Evolutionary conservation across 192 early-diverging fungal species (phyloP).

Genomic region (Podila epigama): DNA sequence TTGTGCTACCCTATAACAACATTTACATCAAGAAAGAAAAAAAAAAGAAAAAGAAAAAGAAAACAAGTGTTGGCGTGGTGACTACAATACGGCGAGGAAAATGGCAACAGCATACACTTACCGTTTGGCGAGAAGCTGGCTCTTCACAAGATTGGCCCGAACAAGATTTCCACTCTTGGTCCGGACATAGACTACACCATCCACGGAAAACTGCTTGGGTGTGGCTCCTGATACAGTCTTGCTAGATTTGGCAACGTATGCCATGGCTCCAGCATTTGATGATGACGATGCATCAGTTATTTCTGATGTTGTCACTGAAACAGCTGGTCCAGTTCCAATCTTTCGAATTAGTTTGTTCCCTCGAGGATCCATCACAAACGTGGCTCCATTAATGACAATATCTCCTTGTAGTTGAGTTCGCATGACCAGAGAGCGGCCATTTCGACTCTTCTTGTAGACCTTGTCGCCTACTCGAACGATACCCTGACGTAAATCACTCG

Average conservation of each 20-base stretch:
- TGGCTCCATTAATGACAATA: constrained; percentile 46
- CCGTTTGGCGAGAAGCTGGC: constrained; percentile 27
- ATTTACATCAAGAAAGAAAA: not conserved
- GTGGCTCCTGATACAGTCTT: not conserved
- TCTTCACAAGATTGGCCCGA: constrained; percentile 37
- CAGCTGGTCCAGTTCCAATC: not conserved
- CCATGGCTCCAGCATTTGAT: not conserved
- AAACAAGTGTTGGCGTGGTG: constrained; percentile 1
- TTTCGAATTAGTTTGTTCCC: constrained; percentile 48
- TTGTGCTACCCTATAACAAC: constrained; percentile 24
- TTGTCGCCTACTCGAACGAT: constrained; percentile 31
- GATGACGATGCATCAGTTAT: not conserved
- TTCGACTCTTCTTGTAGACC: constrained; percentile 25
- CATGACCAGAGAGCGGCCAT: constrained; percentile 37
- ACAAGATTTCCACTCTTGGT: constrained; percentile 49
- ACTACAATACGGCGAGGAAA: not conserved
- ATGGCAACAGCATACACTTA: not conserved
- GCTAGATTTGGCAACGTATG: not conserved
- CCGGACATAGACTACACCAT: constrained; percentile 46
- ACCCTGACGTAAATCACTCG: constrained; percentile 15
- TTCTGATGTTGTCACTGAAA: not conserved
- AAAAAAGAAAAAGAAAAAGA: not conserved
- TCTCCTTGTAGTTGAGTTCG: constrained; percentile 12
- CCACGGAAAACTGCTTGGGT: constrained; percentile 43
- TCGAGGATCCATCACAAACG: constrained; percentile 38